Evolutionary conservation across 306 rosid genomes (phyloP).

Genomic region (Rubus parviflorus): DNA sequence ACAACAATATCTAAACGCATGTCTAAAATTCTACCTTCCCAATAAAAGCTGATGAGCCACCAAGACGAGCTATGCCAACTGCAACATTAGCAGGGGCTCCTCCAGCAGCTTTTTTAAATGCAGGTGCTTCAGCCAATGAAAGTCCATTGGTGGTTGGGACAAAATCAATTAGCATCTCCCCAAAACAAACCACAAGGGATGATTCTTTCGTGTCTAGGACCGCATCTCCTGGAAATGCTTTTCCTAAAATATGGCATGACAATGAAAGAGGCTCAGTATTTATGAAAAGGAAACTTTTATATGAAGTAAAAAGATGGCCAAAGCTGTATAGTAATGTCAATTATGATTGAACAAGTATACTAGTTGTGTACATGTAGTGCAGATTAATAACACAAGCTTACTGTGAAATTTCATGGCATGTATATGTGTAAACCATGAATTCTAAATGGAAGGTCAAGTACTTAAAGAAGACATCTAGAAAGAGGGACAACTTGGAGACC

Average conservation of each 20-base stretch:
- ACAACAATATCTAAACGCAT: conserved; percentile 21
- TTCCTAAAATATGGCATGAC: conserved; percentile 43
- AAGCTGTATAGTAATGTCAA: conserved; percentile 7
- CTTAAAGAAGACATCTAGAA: not conserved
- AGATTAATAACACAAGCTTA: not conserved
- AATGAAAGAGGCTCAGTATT: conserved; percentile 10
- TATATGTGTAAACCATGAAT: not conserved
- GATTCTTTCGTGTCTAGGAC: conserved; percentile 60
- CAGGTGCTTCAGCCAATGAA: conserved; percentile 90
- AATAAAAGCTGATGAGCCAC: conserved; percentile 91
- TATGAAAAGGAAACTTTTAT: not conserved
- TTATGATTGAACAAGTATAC: not conserved
- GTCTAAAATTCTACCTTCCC: conserved; percentile 65
- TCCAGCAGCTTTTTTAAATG: conserved; percentile 92
- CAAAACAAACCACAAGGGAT: conserved; percentile 84
- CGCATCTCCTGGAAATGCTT: conserved; percentile 60
- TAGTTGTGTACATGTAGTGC: too few relatives aligned
- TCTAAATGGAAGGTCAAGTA: not conserved
- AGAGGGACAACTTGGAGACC: not conserved
- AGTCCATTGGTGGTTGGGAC: conserved; percentile 81
- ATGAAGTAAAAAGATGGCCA: not conserved
- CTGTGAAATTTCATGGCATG: not conserved
- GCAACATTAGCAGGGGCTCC: conserved; percentile 99
- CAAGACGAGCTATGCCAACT: conserved; percentile 88
- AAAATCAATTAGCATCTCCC: conserved; percentile 95